Percentiles rank a stretch among this genome's conserved stretches.
Conservation (phyloP, 305 asterid species). For the Fraxinus platypoda region DNA sequence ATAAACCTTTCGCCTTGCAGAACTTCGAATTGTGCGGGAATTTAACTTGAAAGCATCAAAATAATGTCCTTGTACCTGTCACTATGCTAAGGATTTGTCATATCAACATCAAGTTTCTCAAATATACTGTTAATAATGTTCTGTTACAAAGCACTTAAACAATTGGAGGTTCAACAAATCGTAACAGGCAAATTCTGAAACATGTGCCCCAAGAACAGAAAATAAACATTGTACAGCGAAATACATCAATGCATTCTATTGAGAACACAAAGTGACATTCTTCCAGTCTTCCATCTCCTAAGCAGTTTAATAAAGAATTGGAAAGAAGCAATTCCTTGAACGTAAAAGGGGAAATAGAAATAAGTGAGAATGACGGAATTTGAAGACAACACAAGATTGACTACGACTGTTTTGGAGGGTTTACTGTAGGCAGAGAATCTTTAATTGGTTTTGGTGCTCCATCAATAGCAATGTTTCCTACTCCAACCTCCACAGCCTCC, state of each 20-base stretch:
- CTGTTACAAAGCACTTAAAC: slow-evolving; percentile 9
- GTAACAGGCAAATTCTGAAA: background rate
- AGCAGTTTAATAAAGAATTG: background rate
- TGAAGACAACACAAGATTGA: background rate
- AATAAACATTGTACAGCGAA: background rate
- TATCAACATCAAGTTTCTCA: background rate
- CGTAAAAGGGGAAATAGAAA: background rate
- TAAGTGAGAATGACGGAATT: background rate
- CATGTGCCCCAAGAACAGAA: slow-evolving; percentile 4
- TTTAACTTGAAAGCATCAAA: background rate
- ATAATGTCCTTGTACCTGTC: background rate
- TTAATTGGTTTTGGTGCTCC: slow-evolving; percentile 21
- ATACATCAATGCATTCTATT: slow-evolving; percentile 5
- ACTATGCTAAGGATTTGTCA: background rate
- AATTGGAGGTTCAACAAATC: slow-evolving; percentile 16
- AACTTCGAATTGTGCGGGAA: background rate
- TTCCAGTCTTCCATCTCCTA: background rate
- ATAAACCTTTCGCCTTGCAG: background rate
- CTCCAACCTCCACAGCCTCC: slow-evolving; percentile 40
- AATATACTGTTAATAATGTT: background rate
- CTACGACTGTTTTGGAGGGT: slow-evolving; percentile 15
- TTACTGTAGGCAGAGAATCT: slow-evolving; percentile 22
- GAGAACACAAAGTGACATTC: background rate
- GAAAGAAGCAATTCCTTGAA: background rate
- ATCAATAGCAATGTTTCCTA: slow-evolving; percentile 39